These are phyloP conservation scores for Nyctanthes arbortristis DNA, from an alignment of 257 asterid genomes.

Conservation along the genomic window DNA sequence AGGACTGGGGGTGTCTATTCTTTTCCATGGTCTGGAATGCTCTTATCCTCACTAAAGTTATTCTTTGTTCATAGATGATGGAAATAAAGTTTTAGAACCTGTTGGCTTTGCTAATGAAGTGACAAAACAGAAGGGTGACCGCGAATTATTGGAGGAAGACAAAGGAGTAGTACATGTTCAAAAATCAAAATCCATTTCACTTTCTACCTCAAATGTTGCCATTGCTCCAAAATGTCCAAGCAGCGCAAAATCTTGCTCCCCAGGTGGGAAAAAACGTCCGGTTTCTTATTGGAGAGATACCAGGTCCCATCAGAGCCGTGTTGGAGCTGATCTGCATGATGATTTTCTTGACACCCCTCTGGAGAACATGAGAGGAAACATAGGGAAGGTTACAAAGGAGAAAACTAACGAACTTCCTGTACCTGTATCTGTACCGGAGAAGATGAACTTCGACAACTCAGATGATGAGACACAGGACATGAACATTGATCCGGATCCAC, in stretches of 20 bases:
- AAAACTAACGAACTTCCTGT: constrained; percentile 32
- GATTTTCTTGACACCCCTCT: constrained; percentile 93
- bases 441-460: constrained; percentile 41
- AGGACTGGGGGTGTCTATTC: background rate
- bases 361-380: constrained; percentile 59
- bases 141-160: constrained; percentile 35
- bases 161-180: constrained; percentile 30
- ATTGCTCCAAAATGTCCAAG: constrained; percentile 40
- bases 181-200: constrained; percentile 50
- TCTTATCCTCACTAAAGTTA: constrained; percentile 23
- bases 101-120: constrained; percentile 30
- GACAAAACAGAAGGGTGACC: constrained; percentile 32
- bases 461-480: constrained; percentile 79
- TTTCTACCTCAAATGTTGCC: constrained; percentile 36
- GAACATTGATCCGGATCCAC: constrained; percentile 40
- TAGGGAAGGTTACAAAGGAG: constrained; percentile 49
- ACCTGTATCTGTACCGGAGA: constrained; percentile 25
- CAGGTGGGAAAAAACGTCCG: constrained; percentile 80
- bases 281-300: constrained; percentile 91
- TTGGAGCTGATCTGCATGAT: constrained; percentile 83
- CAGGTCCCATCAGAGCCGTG: constrained; percentile 80
- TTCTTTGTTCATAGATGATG: constrained; percentile 35
- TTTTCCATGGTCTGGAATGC: background rate
- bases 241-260: constrained; percentile 48
- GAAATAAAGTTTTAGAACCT: constrained; percentile 36